Percentiles rank a stretch among this genome's conserved stretches.
These are phyloP conservation scores for Laetiporus sulphureus DNA, from an alignment of 1,284 basidiomycete genomes.

Conservation along the genomic window DNA sequence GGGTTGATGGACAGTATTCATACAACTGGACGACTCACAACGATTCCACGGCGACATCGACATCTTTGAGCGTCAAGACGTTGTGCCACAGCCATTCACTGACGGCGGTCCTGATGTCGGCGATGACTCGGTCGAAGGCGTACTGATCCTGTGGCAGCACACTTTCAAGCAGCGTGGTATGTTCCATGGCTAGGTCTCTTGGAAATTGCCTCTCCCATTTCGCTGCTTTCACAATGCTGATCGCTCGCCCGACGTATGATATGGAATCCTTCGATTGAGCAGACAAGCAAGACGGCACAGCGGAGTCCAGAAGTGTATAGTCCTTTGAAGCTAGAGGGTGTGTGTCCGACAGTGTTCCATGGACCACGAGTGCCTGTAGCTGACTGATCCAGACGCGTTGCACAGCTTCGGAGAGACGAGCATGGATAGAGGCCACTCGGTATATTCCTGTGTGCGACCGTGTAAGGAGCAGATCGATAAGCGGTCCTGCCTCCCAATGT, in stretches of 20 bases:
- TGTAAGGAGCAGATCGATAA: conserved; percentile 69
- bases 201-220: conserved; percentile 76
- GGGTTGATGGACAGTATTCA: neutral
- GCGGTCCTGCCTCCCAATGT: conserved; percentile 63
- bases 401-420: conserved; percentile 62
- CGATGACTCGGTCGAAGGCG: conserved; percentile 67
- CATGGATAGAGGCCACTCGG: conserved; percentile 64
- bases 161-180: conserved; percentile 57
- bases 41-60: conserved; percentile 69
- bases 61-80: conserved; percentile 77
- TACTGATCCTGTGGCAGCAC: conserved; percentile 71
- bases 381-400: conserved; percentile 77
- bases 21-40: conserved; percentile 39
- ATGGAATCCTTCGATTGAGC: conserved; percentile 72
- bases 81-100: conserved; percentile 92
- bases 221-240: conserved; percentile 77
- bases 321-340: conserved; percentile 54
- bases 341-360: conserved; percentile 56
- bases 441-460: conserved; percentile 73
- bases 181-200: conserved; percentile 50
- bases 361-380: conserved; percentile 70
- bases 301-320: conserved; percentile 49
- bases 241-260: conserved; percentile 80
- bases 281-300: conserved; percentile 72
- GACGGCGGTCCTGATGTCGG: conserved; percentile 64